Conservation (phyloP, 2,329 filamentous ascomycete species). For the Alternaria postmessia region DNA sequence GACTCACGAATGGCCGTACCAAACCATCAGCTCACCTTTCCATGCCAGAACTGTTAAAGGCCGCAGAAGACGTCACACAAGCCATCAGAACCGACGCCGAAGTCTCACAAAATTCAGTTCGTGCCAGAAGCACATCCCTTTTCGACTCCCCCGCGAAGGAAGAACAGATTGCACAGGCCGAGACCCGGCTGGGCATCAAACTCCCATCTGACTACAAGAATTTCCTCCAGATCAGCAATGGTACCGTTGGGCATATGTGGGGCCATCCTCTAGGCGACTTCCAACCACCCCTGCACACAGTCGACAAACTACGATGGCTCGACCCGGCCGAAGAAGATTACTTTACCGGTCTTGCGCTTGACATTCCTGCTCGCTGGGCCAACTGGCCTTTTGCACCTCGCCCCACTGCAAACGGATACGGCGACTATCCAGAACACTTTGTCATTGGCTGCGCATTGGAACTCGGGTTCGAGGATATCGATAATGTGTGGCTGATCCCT, state of each 20-base stretch:
- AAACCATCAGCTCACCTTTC: too few species aligned
- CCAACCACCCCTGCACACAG: neutral
- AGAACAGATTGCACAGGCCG: too few species aligned
- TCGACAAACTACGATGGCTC: neutral
- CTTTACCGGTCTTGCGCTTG: neutral
- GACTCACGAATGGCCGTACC: too few species aligned
- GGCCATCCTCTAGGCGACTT: neutral
- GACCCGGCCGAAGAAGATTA: neutral
- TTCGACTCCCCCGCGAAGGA: too few species aligned
- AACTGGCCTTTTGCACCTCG: neutral
- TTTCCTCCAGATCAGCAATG: neutral
- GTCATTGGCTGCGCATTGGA: neutral
- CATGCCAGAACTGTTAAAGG: too few species aligned
- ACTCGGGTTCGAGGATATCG: neutral
- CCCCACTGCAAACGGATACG: neutral
- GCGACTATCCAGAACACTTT: neutral
- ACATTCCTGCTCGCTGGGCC: neutral
- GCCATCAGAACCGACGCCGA: too few species aligned
- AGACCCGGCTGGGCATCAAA: too few species aligned
- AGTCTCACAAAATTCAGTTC: too few species aligned
- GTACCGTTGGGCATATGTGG: neutral
- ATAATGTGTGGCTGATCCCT: neutral
- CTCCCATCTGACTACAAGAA: too few species aligned
- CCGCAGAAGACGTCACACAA: too few species aligned
- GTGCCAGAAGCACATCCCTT: too few species aligned